Evolutionary conservation across 768 basidiomycete genomes (phyloP).

Genomic region (Hygrocybe coccinea): DNA sequence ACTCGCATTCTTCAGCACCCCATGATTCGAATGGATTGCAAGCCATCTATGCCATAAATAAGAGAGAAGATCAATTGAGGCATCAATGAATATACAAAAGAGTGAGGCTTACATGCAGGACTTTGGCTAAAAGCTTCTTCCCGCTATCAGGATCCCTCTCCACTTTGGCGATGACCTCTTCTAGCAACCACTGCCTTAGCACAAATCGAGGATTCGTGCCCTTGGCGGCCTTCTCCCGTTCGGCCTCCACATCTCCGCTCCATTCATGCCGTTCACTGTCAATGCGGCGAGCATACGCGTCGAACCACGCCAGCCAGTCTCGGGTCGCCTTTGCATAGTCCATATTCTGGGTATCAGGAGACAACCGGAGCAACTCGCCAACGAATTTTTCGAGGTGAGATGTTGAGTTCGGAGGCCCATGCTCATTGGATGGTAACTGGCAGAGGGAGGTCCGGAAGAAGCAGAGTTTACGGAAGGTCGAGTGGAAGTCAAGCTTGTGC

Average conservation of each 20-base stretch:
- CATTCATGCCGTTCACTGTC: conserved; percentile 48
- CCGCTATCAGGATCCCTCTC: conserved; percentile 62
- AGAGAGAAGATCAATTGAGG: background rate
- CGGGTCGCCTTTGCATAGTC: conserved; percentile 42
- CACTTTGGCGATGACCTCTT: conserved; percentile 80
- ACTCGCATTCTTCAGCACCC: conserved; percentile 65
- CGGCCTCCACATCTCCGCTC: conserved; percentile 41
- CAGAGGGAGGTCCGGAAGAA: conserved; percentile 51
- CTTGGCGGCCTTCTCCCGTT: conserved; percentile 48
- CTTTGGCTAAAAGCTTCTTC: conserved; percentile 68
- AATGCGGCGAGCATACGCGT: conserved; percentile 55
- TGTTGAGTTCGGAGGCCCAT: background rate
- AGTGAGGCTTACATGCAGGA: conserved; percentile 61
- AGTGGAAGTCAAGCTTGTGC: conserved; percentile 82
- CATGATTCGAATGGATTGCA: conserved; percentile 79
- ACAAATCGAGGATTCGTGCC: conserved; percentile 85
- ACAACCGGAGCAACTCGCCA: conserved; percentile 40
- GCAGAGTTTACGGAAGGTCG: conserved; percentile 70
- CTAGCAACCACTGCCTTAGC: conserved; percentile 91
- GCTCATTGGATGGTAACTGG: conserved; percentile 1
- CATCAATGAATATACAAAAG: conserved; percentile 3
- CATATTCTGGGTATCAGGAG: conserved; percentile 43
- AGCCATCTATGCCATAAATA: conserved; percentile 59
- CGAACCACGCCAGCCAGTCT: conserved; percentile 63
- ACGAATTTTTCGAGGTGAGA: conserved; percentile 40